Percentiles rank a stretch among this genome's conserved stretches.
Conservation (phyloP, 2,329 filamentous ascomycete genomes). For the Apiospora kogelbergensis region DNA sequence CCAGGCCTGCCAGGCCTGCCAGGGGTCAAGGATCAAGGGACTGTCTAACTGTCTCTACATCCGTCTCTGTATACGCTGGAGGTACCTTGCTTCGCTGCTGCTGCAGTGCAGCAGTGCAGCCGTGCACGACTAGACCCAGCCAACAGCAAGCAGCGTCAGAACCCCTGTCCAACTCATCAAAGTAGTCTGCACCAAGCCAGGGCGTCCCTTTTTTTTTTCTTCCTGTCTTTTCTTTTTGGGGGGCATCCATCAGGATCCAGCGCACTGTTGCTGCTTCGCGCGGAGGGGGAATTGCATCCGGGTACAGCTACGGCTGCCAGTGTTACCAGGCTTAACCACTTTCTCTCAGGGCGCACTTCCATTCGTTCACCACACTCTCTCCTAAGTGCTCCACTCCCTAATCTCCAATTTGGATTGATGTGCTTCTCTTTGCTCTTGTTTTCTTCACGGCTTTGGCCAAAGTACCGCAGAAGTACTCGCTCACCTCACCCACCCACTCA, state of each 20-base stretch:
- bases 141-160: background rate
- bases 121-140: background rate
- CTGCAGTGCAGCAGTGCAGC: background rate
- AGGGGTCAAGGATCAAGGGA: background rate
- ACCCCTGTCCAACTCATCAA: conserved; percentile 4
- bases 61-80: background rate
- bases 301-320: conserved; percentile 21
- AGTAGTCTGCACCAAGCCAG: conserved; percentile 8
- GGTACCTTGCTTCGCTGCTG: background rate
- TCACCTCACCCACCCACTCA: background rate
- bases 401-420: conserved; percentile 5
- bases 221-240: background rate
- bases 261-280: conserved; percentile 6
- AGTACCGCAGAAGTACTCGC: background rate
- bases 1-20: background rate
- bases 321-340: conserved; percentile 26
- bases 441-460: conserved; percentile 17
- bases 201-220: background rate
- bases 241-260: conserved; percentile 3
- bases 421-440: background rate
- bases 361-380: background rate
- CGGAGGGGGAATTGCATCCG: conserved; percentile 10
- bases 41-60: background rate
- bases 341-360: conserved; percentile 23
- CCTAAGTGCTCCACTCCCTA: background rate